Base-by-base conservation (phyloP, 2,329 filamentous ascomycete genomes). In the Colletotrichum coccodes region DNA sequence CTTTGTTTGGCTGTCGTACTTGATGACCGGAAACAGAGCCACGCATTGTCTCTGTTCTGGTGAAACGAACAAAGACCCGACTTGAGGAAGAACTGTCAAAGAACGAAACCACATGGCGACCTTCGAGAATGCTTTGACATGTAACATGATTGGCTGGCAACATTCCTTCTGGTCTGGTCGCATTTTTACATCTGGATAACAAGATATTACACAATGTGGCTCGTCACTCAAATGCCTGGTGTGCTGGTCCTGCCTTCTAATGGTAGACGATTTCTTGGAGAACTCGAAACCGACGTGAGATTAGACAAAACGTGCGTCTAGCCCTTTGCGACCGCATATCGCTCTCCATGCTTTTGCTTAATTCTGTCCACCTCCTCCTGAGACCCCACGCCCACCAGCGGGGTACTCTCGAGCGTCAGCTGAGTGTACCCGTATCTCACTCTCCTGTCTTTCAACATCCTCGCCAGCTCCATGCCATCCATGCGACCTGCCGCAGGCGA, bases 341-440 rank as follows among this genome's bases (percentile, higher is more conserved):
- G 21, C 44, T 26, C 44, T 34, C 2, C 32, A 34, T 34, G 49
- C n/a, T 52, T 34, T n/a, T 34, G 30, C 49, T 52, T 50, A 8
- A 34, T 52, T 12, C 49, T 52, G 5, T 14, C 14, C 30, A 52
- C 49, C 32, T 52, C 44, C 21, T 47, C 49, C 28, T 52, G 28
- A 21, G 28, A 52, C 16, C 49, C 49, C 30, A 21, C 49, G 14
- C 49, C 49, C 3, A 34, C 49, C 30, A 52, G 16, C 30, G 28
- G 28, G 14, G 9, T 52, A 34, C n/a, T n/a, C 11, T 52, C 49
- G 21, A 52, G 4, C 18, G 18, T n/a, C 30, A 52, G 4, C 9
- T 36, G 30, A 7, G 49, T 52, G 21, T 50, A 57, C 16, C 60
- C 52, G 23, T 57, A 64, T 28, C 60, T 46, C n/a, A 64, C 6